These are phyloP conservation scores for Mucor saturninus DNA, from an alignment of 371 early-diverging fungal species.

Conservation along the genomic window DNA sequence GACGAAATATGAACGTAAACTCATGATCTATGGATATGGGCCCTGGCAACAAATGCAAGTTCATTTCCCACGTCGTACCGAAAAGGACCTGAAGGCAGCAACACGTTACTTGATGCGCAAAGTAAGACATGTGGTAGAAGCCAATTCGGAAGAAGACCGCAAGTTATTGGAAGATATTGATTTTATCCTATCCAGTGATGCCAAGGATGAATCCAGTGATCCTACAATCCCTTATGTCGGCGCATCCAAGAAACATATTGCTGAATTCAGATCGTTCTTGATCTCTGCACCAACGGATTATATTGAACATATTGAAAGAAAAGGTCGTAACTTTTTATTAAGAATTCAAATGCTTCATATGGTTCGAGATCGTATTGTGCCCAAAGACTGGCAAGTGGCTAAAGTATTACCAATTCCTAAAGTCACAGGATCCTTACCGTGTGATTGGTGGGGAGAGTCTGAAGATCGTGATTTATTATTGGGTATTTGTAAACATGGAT, in stretches of 20 bases:
- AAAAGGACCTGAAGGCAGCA: slow-evolving; percentile 62
- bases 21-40: slow-evolving; percentile 85
- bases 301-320: slow-evolving; percentile 72
- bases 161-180: slow-evolving; percentile 51
- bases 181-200: slow-evolving; percentile 39
- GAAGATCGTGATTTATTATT: slow-evolving; percentile 84
- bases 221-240: slow-evolving; percentile 64
- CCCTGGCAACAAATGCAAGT: slow-evolving; percentile 73
- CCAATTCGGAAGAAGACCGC: slow-evolving; percentile 50
- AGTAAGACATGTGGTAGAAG: slow-evolving; percentile 38
- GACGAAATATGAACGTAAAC: slow-evolving; percentile 76
- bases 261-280: slow-evolving; percentile 72
- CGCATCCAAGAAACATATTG: slow-evolving; percentile 64
- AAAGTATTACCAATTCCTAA: slow-evolving; percentile 56
- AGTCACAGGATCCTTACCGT: slow-evolving; percentile 60
- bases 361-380: slow-evolving; percentile 69
- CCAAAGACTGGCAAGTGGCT: slow-evolving; percentile 54
- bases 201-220: slow-evolving; percentile 35
- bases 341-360: slow-evolving; percentile 80
- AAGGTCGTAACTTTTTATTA: slow-evolving; percentile 73
- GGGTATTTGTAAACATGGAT: slow-evolving; percentile 84
- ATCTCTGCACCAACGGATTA: slow-evolving; percentile 75
- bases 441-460: slow-evolving; percentile 82
- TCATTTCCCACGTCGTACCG: slow-evolving; percentile 63
- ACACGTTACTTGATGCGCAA: slow-evolving; percentile 50